Base-by-base conservation (phyloP, 1,139 yeast genomes). In the Zygoascus meyerae region DNA sequence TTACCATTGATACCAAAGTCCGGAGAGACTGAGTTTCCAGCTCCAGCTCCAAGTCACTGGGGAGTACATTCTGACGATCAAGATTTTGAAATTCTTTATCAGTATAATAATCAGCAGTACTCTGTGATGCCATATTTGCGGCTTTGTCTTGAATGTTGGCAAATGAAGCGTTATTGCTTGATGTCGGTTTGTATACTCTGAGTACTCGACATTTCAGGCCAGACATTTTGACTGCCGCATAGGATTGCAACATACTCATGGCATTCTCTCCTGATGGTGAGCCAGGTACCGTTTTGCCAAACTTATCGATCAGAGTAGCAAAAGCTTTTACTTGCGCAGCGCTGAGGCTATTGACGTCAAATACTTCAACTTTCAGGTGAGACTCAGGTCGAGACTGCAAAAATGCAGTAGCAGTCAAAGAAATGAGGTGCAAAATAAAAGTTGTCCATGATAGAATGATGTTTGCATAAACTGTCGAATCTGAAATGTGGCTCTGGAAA, bases 181-280 rank as follows among this genome's bases (percentile, higher is more conserved):
- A 31, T 10, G 36, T 11, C 10, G 43, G 36, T 47, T 51, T 53
- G 48, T 55, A 71, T 0, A 72, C 70, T 14, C 75, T 58, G 29
- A 71, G 57, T 3, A 71, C 73, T 44, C 60, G 58, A 53, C 74
- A 70, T 14, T 52, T 53, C 67, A 71, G 62, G 7, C 63, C 65
- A 10, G 59, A 59, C 45, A 71, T 57, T 4, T 58, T 55, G 1
- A 71, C 57, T 28, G 54, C 52, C 11, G 60, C 54, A 48, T 71
- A 71, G 1, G 73, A 66, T 51, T 62, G 64, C 69, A 71, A 68
- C 42, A 71, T 56, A 18, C 70, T 63, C 5, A 71, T 51, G 2
- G 70, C 73, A 34, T 66, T 61, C 14, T 59, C 64, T 3, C 75
- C 75, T 4, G 57, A 53, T 1, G 70, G 63, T 0, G 71, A 58